phyloP scores from a whole-genome alignment of 129 eudicot genomes.

The Arctium lappa region DNA sequence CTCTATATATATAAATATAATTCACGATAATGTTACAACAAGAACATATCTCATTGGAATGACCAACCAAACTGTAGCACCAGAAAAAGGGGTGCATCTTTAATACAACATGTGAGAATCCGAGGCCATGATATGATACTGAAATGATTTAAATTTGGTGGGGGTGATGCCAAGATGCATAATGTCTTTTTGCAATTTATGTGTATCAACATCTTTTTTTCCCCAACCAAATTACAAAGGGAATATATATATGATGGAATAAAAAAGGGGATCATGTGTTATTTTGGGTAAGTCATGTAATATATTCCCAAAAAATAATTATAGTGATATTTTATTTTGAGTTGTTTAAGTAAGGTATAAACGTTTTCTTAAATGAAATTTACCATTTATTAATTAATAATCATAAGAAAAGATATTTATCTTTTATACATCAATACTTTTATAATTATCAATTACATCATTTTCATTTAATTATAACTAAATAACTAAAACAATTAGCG shows the following conservation, averaged over 20 bases:
- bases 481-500: background rate
- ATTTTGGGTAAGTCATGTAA: background rate
- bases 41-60: conserved; percentile 21
- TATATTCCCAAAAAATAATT: background rate
- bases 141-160: conserved; percentile 13
- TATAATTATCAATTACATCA: background rate
- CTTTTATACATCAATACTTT: too few relatives aligned
- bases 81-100: conserved; percentile 23
- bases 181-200: conserved; percentile 13
- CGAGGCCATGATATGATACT: conserved; percentile 15
- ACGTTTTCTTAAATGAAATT: too few relatives aligned
- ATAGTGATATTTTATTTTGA: background rate
- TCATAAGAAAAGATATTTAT: too few relatives aligned
- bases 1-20: background rate
- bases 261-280: background rate
- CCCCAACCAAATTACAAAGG: background rate
- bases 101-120: conserved; percentile 20
- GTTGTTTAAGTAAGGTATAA: background rate
- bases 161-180: conserved; percentile 1
- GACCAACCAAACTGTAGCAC: conserved; percentile 18
- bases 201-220: background rate
- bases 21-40: conserved; percentile 21
- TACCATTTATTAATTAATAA: too few relatives aligned
- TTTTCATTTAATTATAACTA: background rate
- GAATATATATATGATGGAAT: background rate